Evolutionary conservation across 495 filamentous ascomycete species (phyloP).

Genomic region (Neurospora sp.): DNA sequence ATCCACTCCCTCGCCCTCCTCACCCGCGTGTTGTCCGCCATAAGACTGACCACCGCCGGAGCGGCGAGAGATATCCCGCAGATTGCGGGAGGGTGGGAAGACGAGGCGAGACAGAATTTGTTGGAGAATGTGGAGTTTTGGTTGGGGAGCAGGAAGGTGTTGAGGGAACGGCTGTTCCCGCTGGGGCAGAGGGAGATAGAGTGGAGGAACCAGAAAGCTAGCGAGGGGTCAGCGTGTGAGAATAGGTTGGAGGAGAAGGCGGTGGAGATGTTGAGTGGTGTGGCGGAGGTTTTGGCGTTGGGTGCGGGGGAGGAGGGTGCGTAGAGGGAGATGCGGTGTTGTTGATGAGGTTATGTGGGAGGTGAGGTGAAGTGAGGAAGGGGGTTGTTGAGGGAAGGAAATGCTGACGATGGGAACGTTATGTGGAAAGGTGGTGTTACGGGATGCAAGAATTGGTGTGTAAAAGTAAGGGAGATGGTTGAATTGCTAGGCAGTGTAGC

Average conservation of each 20-base stretch:
- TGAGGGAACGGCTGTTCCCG: slow-evolving; percentile 63
- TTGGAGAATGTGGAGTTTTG: slow-evolving; percentile 73
- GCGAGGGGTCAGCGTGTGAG: slow-evolving; percentile 28
- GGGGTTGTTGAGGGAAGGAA: too few relatives aligned
- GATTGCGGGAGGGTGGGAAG: slow-evolving; percentile 59
- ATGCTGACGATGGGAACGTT: too few relatives aligned
- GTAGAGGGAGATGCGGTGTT: too few relatives aligned
- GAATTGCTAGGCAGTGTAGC: not conserved
- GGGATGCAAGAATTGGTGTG: not conserved
- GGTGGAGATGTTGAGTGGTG: slow-evolving; percentile 49
- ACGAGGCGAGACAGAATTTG: slow-evolving; percentile 31
- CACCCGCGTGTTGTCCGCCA: slow-evolving; percentile 49
- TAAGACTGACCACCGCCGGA: slow-evolving; percentile 45
- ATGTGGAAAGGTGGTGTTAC: too few relatives aligned
- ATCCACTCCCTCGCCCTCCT: slow-evolving; percentile 67
- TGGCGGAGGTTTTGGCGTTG: slow-evolving; percentile 40
- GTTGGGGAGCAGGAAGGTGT: slow-evolving; percentile 46
- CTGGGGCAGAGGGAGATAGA: slow-evolving; percentile 58
- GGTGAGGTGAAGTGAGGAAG: too few relatives aligned
- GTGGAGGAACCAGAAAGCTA: slow-evolving; percentile 36
- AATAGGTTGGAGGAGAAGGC: slow-evolving; percentile 65
- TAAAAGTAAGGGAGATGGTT: not conserved
- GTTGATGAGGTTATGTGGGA: too few relatives aligned
- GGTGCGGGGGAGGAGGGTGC: slow-evolving; percentile 26
- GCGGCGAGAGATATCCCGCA: slow-evolving; percentile 46